These are phyloP conservation scores for Cutaneotrichosporon arboriforme DNA, from an alignment of 1,284 basidiomycete genomes.

Conservation along the genomic window DNA sequence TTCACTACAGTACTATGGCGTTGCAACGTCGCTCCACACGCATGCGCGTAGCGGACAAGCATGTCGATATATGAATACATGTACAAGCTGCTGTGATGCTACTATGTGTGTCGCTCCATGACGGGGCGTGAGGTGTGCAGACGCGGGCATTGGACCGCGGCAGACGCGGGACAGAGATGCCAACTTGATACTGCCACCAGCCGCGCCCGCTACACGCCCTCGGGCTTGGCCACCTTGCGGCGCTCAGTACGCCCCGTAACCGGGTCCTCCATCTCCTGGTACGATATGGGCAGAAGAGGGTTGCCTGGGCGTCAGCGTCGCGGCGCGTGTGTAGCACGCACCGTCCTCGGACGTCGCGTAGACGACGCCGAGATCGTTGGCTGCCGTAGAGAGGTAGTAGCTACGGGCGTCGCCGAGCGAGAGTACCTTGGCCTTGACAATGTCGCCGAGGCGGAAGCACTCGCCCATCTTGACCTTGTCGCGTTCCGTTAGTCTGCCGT, in stretches of 20 bases:
- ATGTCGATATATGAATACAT: not conserved
- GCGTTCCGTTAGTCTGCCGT: conserved; percentile 66
- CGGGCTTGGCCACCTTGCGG: conserved; percentile 49
- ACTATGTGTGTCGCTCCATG: no score
- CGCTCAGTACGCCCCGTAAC: conserved; percentile 44
- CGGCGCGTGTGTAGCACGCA: conserved; percentile 12
- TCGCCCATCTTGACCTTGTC: conserved; percentile 89
- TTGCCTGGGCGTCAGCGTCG: conserved; percentile 29
- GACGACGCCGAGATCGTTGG: conserved; percentile 75
- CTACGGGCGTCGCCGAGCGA: conserved; percentile 87
- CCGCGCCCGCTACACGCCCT: conserved; percentile 33
- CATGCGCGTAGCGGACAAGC: not conserved
- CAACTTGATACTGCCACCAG: no score
- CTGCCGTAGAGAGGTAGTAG: conserved; percentile 90
- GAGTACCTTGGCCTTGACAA: conserved; percentile 85
- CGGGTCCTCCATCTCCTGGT: conserved; percentile 49
- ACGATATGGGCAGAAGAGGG: conserved; percentile 44
- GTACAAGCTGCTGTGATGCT: not conserved
- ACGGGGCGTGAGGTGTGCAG: no score
- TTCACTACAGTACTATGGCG: not conserved
- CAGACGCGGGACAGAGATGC: no score
- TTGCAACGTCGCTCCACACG: no score
- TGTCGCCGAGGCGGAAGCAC: conserved; percentile 93
- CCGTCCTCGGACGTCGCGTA: conserved; percentile 46
- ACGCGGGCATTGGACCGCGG: no score